Conservation (phyloP, 371 early-diverging fungal genomes). For the Mucor irregularis region DNA sequence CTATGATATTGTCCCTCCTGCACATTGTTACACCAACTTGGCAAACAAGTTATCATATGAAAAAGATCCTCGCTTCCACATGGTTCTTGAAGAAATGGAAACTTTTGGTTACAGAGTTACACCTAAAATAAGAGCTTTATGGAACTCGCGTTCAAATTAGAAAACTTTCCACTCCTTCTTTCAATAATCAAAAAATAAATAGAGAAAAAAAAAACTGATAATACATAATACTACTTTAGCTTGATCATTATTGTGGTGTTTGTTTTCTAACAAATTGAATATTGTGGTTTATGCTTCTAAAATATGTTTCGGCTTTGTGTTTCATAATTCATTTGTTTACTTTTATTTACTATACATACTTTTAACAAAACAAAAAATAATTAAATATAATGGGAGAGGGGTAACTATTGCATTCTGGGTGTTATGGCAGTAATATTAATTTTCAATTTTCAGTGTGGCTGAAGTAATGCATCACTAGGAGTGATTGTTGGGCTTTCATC, state of each 20-base stretch:
- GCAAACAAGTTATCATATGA: conserved; percentile 64
- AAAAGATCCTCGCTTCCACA: conserved; percentile 66
- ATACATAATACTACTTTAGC: no score
- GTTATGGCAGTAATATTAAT: background rate
- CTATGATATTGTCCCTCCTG: conserved; percentile 64
- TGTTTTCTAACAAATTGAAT: no score
- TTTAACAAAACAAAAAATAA: no score
- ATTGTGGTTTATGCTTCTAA: no score
- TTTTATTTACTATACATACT: no score
- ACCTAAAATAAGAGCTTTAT: conserved; percentile 13
- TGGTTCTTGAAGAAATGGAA: conserved; percentile 76
- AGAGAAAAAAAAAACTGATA: background rate
- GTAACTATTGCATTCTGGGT: no score
- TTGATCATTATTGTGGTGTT: no score
- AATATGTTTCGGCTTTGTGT: no score
- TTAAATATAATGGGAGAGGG: no score
- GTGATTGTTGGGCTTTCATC: conserved; percentile 20
- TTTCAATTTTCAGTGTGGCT: no score
- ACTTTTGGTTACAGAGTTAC: conserved; percentile 52
- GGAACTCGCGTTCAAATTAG: no score
- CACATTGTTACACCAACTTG: conserved; percentile 53
- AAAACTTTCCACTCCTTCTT: background rate
- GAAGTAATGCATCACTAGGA: conserved; percentile 17
- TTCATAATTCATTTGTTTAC: no score
- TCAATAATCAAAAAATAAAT: background rate